These are phyloP conservation scores for Plectosphaerella plurivora DNA, from an alignment of 2,329 filamentous ascomycete species.

Conservation along the genomic window DNA sequence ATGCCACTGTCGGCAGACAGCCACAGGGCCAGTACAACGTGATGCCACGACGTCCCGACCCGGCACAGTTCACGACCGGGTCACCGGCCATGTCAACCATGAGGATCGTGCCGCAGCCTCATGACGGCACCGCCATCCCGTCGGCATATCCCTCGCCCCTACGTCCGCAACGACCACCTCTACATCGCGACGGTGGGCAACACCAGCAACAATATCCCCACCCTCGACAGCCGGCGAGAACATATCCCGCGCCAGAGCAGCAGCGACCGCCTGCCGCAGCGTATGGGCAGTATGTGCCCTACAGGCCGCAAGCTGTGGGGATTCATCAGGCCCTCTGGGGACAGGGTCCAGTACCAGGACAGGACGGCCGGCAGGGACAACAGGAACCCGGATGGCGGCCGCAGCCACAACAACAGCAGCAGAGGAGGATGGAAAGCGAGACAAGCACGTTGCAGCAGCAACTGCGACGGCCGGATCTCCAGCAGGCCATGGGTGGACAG, in stretches of 20 bases:
- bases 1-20: not conserved
- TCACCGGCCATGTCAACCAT: slow-evolving; percentile 24
- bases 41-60: not conserved
- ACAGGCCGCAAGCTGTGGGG: not conserved
- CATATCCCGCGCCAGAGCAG: not conserved
- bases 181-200: not conserved
- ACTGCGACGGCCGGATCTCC: slow-evolving; percentile 1
- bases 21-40: not conserved
- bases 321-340: not conserved
- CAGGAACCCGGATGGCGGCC: not conserved
- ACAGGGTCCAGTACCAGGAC: not conserved
- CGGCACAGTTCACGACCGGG: slow-evolving; percentile 6
- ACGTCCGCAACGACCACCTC: slow-evolving; percentile 1
- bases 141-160: slow-evolving; percentile 6
- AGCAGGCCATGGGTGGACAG: slow-evolving; percentile 1
- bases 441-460: slow-evolving; percentile 3
- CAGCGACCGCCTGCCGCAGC: not conserved
- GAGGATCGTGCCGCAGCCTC: slow-evolving; percentile 30
- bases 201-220: slow-evolving; percentile 12
- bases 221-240: slow-evolving; percentile 2
- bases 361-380: not conserved
- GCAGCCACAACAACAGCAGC: not conserved
- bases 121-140: slow-evolving; percentile 13
- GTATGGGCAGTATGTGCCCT: not conserved
- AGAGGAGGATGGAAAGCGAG: too few relatives aligned